phyloP scores from a whole-genome alignment of 2,329 filamentous ascomycete genomes.

The Apiospora aurea region DNA sequence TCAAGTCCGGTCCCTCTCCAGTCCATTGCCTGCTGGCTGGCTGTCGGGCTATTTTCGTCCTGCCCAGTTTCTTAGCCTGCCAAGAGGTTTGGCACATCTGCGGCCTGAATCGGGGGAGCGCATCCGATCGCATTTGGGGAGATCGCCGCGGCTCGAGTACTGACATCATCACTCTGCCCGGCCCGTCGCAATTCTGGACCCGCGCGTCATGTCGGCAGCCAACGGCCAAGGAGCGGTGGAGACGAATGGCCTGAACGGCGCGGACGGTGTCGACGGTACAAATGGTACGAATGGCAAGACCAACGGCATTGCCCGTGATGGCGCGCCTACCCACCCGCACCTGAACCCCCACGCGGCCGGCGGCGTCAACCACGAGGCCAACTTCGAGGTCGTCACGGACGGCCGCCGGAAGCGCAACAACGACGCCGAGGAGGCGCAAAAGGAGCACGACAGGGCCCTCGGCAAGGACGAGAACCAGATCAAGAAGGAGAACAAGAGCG shows the following conservation, averaged over 20 bases:
- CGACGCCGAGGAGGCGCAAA: neutral
- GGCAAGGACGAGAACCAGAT: neutral
- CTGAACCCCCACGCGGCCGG: neutral
- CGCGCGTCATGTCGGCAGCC: constrained; percentile 3
- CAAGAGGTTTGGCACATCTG: neutral
- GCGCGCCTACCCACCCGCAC: too few relatives aligned
- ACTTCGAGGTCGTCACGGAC: constrained; percentile 4
- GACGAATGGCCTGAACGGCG: too few relatives aligned
- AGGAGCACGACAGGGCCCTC: neutral
- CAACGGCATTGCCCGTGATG: neutral
- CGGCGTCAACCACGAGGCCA: neutral
- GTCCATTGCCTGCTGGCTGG: too few relatives aligned
- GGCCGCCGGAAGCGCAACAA: neutral
- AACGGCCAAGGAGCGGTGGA: neutral
- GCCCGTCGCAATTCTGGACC: neutral
- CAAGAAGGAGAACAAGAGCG: neutral
- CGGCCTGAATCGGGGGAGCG: neutral
- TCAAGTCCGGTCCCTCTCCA: too few relatives aligned
- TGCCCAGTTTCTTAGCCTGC: neutral
- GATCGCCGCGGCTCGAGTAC: neutral
- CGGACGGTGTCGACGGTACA: too few relatives aligned
- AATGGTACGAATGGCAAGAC: neutral
- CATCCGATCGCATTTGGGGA: neutral
- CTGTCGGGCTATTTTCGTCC: neutral
- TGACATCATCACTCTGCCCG: constrained; percentile 9